phyloP scores from a whole-genome alignment of 441 rosid genomes.

The Capsella rubella region DNA sequence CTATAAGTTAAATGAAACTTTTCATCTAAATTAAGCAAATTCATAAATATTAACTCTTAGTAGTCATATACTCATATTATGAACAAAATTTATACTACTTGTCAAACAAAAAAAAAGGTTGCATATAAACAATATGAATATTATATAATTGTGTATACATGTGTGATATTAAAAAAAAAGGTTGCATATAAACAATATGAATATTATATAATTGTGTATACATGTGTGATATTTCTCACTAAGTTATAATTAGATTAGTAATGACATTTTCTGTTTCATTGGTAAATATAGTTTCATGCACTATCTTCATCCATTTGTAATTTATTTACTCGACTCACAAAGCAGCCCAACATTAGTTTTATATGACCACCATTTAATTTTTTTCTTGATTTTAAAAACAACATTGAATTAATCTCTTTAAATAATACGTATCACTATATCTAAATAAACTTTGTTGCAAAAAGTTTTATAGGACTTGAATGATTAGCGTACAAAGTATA shows the following conservation, averaged over 20 bases:
- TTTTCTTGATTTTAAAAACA: constrained; percentile 8
- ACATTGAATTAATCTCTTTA: neutral
- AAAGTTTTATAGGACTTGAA: constrained; percentile 18
- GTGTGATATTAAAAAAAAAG: neutral
- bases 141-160: neutral
- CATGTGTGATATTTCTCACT: constrained; percentile 4
- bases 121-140: too few relatives aligned
- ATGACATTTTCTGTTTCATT: neutral
- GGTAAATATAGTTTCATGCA: constrained; percentile 17
- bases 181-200: too few relatives aligned
- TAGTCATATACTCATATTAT: neutral
- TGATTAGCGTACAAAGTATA: constrained; percentile 29
- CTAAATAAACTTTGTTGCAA: constrained; percentile 8
- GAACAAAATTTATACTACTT: too few relatives aligned
- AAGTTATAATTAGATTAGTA: neutral
- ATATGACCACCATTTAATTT: neutral
- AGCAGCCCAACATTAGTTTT: constrained; percentile 31
- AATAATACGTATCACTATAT: constrained; percentile 1
- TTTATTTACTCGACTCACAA: constrained; percentile 25
- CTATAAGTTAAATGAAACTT: neutral
- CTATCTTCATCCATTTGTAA: constrained; percentile 26
- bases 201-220: neutral
- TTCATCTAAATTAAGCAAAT: neutral
- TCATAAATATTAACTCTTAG: neutral
- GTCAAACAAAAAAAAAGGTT: too few relatives aligned